Evolutionary conservation across 108 stramenopile species (phyloP).

Genomic region (Cyclotella distinguenda): DNA sequence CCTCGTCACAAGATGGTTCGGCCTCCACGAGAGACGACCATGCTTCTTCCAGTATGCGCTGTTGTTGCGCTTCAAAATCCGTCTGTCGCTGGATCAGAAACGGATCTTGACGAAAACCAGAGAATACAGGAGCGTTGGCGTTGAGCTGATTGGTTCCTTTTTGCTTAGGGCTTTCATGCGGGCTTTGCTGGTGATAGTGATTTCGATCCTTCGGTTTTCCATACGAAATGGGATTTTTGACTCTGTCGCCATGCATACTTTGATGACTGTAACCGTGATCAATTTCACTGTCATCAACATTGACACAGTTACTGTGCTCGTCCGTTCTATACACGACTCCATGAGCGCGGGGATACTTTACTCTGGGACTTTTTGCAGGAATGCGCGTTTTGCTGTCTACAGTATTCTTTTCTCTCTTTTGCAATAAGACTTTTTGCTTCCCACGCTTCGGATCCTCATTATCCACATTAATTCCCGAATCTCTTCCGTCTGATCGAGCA

Average conservation of each 20-base stretch:
- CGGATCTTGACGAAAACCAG: slow-evolving; percentile 34
- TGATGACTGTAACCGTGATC: slow-evolving; percentile 85
- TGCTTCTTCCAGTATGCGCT: slow-evolving; percentile 51
- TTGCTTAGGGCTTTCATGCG: not conserved
- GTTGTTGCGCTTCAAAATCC: slow-evolving; percentile 47
- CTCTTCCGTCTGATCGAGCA: slow-evolving; percentile 13
- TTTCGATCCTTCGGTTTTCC: slow-evolving; percentile 46
- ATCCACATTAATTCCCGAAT: too few relatives aligned
- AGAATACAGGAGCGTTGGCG: slow-evolving; percentile 22
- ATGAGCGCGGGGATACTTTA: slow-evolving; percentile 65
- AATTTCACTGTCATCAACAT: slow-evolving; percentile 75
- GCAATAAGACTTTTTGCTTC: not conserved
- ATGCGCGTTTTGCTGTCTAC: slow-evolving; percentile 7
- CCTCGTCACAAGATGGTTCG: slow-evolving; percentile 50
- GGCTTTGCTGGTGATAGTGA: slow-evolving; percentile 18
- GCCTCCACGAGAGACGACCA: slow-evolving; percentile 59
- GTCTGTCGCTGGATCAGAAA: slow-evolving; percentile 39
- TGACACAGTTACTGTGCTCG: slow-evolving; percentile 62
- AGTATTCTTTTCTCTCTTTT: slow-evolving; percentile 7
- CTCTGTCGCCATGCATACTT: slow-evolving; percentile 78
- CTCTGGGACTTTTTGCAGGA: slow-evolving; percentile 11
- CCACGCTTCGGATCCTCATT: not conserved
- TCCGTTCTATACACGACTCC: slow-evolving; percentile 79
- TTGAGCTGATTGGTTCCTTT: slow-evolving; percentile 8
- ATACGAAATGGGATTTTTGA: slow-evolving; percentile 64